Evolutionary conservation across 2,329 filamentous ascomycete species (phyloP), one percentile per base, ranked within the genome.

Genomic region (Trichoderma breve): DNA sequence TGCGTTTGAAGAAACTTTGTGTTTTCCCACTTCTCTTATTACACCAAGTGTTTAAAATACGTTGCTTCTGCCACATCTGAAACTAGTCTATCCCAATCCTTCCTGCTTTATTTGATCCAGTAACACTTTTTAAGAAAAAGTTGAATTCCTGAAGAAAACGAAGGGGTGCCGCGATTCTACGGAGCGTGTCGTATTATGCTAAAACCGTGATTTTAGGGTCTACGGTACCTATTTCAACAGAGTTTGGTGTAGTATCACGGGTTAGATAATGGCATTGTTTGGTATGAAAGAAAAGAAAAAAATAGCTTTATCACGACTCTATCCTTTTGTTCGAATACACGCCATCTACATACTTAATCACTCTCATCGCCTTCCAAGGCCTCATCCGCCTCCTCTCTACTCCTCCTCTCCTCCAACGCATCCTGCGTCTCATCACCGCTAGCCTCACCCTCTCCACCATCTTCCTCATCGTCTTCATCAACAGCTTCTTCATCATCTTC

Each of bases 351-450:
- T 12, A 66, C 12, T 73, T 78, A 89, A 71, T 89, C 88, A 75
- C 88, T 90, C 73, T 90, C 89, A 66, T 88, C 86, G 12, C 87
- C 88, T 74, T 90, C 89, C 72, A 91, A 79, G 14, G 89, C 90
- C 74, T 92, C 90, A 71, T 91, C 89, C 30, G 11, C 43, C 43
- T 51, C 53, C 4, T 85, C 85, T 30, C 83, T 83, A 21, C 83
- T 82, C 68, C 84, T 78, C 39, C 84, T 84, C 61, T 87, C 86
- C 34, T 87, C 87, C 11, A 83, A 82, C 5, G 84, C 84, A 65
- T 88, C 86, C 53, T 88, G 86, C 58, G 87, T 86, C 51, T 85
- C 85, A 11, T 86, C 85, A 4, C 85, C 88, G 18, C 87, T 88
- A 0, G 83, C 86, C 11, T 86, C 84, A 0, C 85, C 86, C 18